A percentile compares a stretch with the other conserved stretches of the same genome.
phyloP scores from a whole-genome alignment of 106 monocot species.

The Acorus calamus region DNA sequence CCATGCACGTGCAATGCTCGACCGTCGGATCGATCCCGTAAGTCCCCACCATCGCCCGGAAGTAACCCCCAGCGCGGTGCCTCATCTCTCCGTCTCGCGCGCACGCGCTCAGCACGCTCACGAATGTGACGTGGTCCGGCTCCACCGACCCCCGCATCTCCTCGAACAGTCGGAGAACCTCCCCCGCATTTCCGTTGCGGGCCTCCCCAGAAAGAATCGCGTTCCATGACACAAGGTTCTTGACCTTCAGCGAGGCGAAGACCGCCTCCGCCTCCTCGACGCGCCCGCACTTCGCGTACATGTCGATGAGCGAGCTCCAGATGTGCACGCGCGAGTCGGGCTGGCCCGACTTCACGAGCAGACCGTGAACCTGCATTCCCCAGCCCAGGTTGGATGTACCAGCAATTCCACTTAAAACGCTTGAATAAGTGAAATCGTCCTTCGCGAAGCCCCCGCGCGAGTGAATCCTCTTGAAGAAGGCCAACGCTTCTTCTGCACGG shows the following conservation, averaged over 20 bases:
- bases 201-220: slow-evolving; percentile 28
- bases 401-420: slow-evolving; percentile 30
- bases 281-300: slow-evolving; percentile 29
- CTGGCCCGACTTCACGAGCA: slow-evolving; percentile 3
- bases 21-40: slow-evolving; percentile 25
- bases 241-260: background rate
- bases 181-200: slow-evolving; percentile 17
- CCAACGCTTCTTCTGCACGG: slow-evolving; percentile 15
- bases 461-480: slow-evolving; percentile 20
- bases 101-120: slow-evolving; percentile 26
- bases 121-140: slow-evolving; percentile 33
- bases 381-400: slow-evolving; percentile 11
- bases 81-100: slow-evolving; percentile 26
- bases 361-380: slow-evolving; percentile 14
- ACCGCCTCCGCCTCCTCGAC: slow-evolving; percentile 18
- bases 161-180: slow-evolving; percentile 27
- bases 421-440: slow-evolving; percentile 22
- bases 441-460: slow-evolving; percentile 7
- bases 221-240: slow-evolving; percentile 16
- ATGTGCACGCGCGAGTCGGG: slow-evolving; percentile 19
- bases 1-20: slow-evolving; percentile 42
- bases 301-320: slow-evolving; percentile 19
- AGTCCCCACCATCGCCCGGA: slow-evolving; percentile 22
- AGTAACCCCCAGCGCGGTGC: slow-evolving; percentile 25
- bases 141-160: slow-evolving; percentile 20